Conservation (phyloP, 495 filamentous ascomycete genomes). For the Hyaloscypha variabilis region DNA sequence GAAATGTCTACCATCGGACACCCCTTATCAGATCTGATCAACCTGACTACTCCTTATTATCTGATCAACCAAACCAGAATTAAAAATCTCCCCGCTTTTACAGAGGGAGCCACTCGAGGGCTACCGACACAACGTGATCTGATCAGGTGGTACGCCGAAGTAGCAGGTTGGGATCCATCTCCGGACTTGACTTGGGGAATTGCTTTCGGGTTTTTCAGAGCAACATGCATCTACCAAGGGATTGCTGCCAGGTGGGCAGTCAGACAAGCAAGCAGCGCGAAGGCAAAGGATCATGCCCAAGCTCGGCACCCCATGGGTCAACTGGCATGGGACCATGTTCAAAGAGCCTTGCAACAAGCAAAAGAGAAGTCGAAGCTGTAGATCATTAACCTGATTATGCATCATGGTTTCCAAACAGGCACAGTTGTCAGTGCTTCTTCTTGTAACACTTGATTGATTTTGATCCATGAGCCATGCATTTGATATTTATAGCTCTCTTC, state of each 20-base stretch:
- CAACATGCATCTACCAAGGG: constrained; percentile 87
- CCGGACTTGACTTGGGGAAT: constrained; percentile 70
- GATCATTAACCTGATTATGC: neutral
- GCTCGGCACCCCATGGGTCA: constrained; percentile 68
- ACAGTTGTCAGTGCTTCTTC: neutral
- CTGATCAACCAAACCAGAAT: constrained; percentile 32
- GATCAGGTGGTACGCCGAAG: constrained; percentile 75
- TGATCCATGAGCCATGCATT: neutral
- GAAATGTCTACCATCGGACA: constrained; percentile 97
- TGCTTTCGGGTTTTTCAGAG: constrained; percentile 61
- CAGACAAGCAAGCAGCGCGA: constrained; percentile 86
- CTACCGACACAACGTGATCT: constrained; percentile 74
- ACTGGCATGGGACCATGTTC: constrained; percentile 72
- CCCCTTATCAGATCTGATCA: constrained; percentile 84
- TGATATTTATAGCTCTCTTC: neutral
- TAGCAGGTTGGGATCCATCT: constrained; percentile 67
- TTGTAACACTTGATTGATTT: neutral
- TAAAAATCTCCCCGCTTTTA: constrained; percentile 48
- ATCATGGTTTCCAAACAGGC: neutral
- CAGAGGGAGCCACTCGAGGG: constrained; percentile 63
- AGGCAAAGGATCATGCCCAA: constrained; percentile 71
- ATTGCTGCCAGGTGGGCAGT: constrained; percentile 84
- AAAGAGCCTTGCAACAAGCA: constrained; percentile 44
- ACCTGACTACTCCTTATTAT: constrained; percentile 73
- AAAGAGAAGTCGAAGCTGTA: constrained; percentile 53